Percentiles rank a stretch among this genome's conserved stretches.
These are phyloP conservation scores for Fusarium sp. DNA, from an alignment of 2,329 filamentous ascomycete genomes.

Conservation along the genomic window DNA sequence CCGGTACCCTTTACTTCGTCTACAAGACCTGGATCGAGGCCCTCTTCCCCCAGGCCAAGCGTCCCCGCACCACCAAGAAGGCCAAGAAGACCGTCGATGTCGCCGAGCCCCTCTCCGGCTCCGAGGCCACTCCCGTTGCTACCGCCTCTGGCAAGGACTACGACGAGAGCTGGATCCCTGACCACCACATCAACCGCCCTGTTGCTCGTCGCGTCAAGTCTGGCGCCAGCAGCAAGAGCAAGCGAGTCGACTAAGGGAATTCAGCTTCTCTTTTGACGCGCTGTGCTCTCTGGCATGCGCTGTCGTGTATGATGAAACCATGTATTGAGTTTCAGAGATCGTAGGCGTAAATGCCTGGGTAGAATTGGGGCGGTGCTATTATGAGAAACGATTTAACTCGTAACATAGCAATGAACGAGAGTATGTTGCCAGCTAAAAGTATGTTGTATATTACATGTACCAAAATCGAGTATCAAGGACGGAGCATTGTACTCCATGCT, in stretches of 20 bases:
- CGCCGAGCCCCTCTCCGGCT: constrained; percentile 71
- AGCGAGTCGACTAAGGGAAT: constrained; percentile 47
- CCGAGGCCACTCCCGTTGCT: constrained; percentile 75
- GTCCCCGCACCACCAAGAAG: constrained; percentile 69
- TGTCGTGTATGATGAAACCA: constrained; percentile 14
- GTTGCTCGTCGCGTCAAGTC: constrained; percentile 75
- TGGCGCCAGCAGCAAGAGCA: constrained; percentile 61
- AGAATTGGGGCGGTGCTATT: constrained; percentile 25
- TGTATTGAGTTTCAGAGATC: constrained; percentile 20
- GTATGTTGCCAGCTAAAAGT: constrained; percentile 13
- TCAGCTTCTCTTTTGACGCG: background rate
- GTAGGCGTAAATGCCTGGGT: constrained; percentile 26
- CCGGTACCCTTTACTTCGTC: constrained; percentile 89
- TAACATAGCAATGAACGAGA: constrained; percentile 21
- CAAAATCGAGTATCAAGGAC: constrained; percentile 33
- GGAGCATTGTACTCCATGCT: constrained; percentile 19
- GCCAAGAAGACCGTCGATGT: constrained; percentile 74
- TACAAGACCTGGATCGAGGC: constrained; percentile 98
- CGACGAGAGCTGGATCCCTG: constrained; percentile 94
- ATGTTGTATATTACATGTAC: constrained; percentile 44
- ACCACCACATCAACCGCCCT: constrained; percentile 88
- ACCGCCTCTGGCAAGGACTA: constrained; percentile 77
- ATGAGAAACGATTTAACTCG: constrained; percentile 19
- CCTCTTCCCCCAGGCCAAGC: constrained; percentile 91
- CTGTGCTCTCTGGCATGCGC: constrained; percentile 2